phyloP scores from a whole-genome alignment of 805 yeast genomes.

The Soucietia sequanensis region DNA sequence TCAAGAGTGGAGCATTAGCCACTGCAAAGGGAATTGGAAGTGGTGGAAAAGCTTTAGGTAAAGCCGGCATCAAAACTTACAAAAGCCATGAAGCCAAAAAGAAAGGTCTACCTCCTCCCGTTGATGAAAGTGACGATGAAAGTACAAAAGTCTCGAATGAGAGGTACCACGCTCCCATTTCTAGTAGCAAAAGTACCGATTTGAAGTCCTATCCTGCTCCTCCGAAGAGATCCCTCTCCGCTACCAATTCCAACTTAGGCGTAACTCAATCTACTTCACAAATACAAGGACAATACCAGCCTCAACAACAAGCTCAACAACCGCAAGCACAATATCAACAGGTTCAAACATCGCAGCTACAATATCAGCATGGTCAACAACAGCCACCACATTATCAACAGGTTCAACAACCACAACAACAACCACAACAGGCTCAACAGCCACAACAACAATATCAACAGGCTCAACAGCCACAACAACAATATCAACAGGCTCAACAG shows the following conservation, averaged over 20 bases:
- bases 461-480: slow-evolving; percentile 8
- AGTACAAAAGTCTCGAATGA: too few species aligned
- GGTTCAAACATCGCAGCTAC: slow-evolving; percentile 4
- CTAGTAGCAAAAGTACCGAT: slow-evolving; percentile 15
- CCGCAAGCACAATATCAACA: slow-evolving; percentile 7
- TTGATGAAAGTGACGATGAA: slow-evolving; percentile 8
- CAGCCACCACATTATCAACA: slow-evolving; percentile 4
- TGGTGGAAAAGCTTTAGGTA: slow-evolving; percentile 48
- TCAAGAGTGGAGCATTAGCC: slow-evolving; percentile 49
- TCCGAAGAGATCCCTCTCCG: slow-evolving; percentile 40
- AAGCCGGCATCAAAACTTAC: slow-evolving; percentile 52
- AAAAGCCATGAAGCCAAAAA: slow-evolving; percentile 37
- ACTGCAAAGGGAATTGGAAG: slow-evolving; percentile 51
- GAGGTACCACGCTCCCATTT: slow-evolving; percentile 4
- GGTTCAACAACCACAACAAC: slow-evolving; percentile 4
- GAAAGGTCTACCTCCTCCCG: slow-evolving; percentile 17
- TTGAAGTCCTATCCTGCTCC: slow-evolving; percentile 43
- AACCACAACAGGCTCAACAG: slow-evolving; percentile 8
- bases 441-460: slow-evolving; percentile 7
- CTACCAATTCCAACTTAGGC: too few species aligned
- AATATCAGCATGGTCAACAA: slow-evolving; percentile 8
- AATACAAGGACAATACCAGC: slow-evolving; percentile 6
- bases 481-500: slow-evolving; percentile 5
- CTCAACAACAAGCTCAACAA: slow-evolving; percentile 9
- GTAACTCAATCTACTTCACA: slow-evolving; percentile 17